Evolutionary conservation across 768 basidiomycete genomes (phyloP), one percentile per base, ranked within the genome.

Genomic region (Suillus americanus): DNA sequence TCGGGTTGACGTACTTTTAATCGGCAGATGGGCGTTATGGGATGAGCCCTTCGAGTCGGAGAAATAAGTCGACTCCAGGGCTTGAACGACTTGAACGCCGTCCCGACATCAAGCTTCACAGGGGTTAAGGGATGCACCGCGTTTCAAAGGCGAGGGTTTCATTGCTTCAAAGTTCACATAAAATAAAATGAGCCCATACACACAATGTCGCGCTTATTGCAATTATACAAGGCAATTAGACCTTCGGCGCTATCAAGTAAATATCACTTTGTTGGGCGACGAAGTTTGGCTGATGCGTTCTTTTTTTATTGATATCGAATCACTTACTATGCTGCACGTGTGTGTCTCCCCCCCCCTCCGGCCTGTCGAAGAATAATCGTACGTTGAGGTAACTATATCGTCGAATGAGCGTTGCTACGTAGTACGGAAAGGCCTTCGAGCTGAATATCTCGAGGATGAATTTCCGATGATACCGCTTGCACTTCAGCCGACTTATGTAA

Each of bases 71-170:
- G 45, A 45, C 43, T n/a, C 45, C 10, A n/a, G 45, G n/a, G 9
- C 33, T 35, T 35, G 33, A 35, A 35, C 33, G 5, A 43, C 43
- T 9, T 43, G 43, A 45, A 45, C n/a, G 5, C 12, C 46, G 23
- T n/a, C n/a, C 35, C 35, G 35, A 35, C 35, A 35, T n/a, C 55
- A 38, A 37, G 14, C 7, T 23, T n/a, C 23, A 57, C 14, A 30
- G 57, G 57, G 40, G 57, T 40, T 57, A 57, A 57, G 25, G 25
- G 25, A 40, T 20, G 6, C 18, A 30, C 38, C 18, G 38, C 57
- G 57, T 59, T 59, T 59, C 12, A 43, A 28, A 59, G 40, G 57
- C 12, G 57, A 41, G 57, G 57, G 25, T 59, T 59, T 28, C 38
- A 20, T 35, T 25, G 38, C 35, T 20, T 13, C n/a, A 56, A 37